Evolutionary conservation across 371 early-diverging fungal genomes (phyloP).

Genomic region (Mortierella sp.): DNA sequence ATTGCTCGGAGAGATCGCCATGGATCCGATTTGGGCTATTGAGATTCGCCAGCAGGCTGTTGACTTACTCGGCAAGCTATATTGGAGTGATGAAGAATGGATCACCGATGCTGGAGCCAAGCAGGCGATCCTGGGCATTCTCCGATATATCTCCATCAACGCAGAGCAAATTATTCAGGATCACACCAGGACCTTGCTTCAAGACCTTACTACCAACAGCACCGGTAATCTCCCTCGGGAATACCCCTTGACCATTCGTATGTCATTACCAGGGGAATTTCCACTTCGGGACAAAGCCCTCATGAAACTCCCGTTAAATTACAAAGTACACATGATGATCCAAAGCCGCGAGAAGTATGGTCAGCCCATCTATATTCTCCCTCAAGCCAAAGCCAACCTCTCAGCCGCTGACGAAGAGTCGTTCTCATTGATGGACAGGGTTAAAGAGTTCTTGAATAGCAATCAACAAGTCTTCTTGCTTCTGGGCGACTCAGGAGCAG

Average conservation of each 20-base stretch:
- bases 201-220: not conserved
- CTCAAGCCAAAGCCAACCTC: conserved; percentile 5
- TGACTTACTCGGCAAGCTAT: conserved; percentile 14
- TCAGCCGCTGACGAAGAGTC: not conserved
- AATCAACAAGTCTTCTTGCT: conserved; percentile 19
- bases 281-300: not conserved
- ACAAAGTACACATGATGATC: not conserved
- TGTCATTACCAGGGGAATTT: not conserved
- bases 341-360: not conserved
- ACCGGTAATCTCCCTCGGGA: not conserved
- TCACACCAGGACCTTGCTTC: not conserved
- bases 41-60: conserved; percentile 11
- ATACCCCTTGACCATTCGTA: not conserved
- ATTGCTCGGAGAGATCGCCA: conserved; percentile 19
- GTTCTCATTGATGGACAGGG: conserved; percentile 10
- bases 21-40: conserved; percentile 9
- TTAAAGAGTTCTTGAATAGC: conserved; percentile 3
- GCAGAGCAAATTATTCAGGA: not conserved
- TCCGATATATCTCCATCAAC: not conserved
- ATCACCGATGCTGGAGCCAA: not conserved
- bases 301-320: not conserved
- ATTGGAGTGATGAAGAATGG: not conserved
- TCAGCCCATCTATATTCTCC: not conserved
- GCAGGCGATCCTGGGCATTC: not conserved
- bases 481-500: conserved; percentile 29